Base-by-base conservation (phyloP, 2,329 filamentous ascomycete species). In the Lasiodiplodia citricola region DNA sequence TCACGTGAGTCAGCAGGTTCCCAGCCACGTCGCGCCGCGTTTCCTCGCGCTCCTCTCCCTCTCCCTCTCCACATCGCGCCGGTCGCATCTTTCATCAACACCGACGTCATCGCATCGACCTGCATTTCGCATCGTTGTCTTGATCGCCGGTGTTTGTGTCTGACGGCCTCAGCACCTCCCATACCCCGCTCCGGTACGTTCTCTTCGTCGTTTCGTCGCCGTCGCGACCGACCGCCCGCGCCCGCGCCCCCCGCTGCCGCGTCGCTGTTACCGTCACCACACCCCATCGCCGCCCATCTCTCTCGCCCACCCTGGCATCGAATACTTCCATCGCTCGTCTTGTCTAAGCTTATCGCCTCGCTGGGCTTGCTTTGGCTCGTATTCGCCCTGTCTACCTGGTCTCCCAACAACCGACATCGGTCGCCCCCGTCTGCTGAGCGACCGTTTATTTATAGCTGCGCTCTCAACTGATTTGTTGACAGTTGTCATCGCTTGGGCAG, bases 31-130 rank as follows among this genome's bases (percentile, higher is more conserved):
- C 55, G 31, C 4, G 5, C 31, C 18, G 16, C 41, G 58, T 63
- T 37, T 18, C 38, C 58, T 63, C 58, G 38, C 13, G 41, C 41
- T 31, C 41, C 41, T 44, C 58, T 23, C 23, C 58, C 18, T 18
- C 58, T 63, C 58, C 11, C 25, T 5, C 41, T 25, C 18, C 38
- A 35, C 58, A 63, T 21, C 58, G 14, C 41, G 25, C 58, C 58
- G 41, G 58, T 63, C 58, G 58, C 58, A 50, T 50, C 58, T 63
- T 63, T 50, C 58, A 63, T 63, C 58, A 37, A 63, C 58, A 35
- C 44, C 58, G 58, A 63, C 58, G 58, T 63, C 41, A 63, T 63
- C 41, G 18, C 58, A 63, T 63, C 58, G 25, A 6, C 18, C 58
- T 44, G 41, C 41, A 16, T 47, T 23, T 47, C 14, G 21, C 56